Percentiles rank a stretch among this genome's conserved stretches.
Conservation (phyloP, 768 basidiomycete genomes). For the Psilocybe azurescens region DNA sequence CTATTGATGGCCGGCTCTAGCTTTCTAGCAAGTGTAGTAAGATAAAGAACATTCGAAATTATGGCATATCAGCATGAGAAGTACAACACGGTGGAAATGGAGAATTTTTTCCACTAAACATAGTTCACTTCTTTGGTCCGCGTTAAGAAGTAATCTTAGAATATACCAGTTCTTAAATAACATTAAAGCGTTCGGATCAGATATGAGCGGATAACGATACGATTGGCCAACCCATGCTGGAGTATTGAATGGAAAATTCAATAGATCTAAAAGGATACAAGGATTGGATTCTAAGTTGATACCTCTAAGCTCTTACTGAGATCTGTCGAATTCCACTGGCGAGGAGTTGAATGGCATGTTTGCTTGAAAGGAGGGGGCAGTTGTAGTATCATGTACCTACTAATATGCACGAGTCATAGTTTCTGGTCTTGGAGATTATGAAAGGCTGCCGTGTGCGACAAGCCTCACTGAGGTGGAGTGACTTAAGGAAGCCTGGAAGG, state of each 20-base stretch:
- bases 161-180: background rate
- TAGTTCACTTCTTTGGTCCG: slow-evolving; percentile 10
- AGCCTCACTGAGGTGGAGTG: too few relatives aligned
- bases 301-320: too few relatives aligned
- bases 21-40: background rate
- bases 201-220: background rate
- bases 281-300: too few relatives aligned
- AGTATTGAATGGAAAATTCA: background rate
- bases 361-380: too few relatives aligned
- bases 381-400: too few relatives aligned
- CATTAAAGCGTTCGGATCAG: background rate
- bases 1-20: background rate
- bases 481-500: background rate
- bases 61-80: slow-evolving; percentile 9
- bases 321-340: too few relatives aligned
- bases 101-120: slow-evolving; percentile 7
- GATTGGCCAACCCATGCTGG: background rate
- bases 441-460: background rate
- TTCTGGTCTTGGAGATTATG: background rate
- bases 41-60: slow-evolving; percentile 5
- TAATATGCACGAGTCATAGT: too few relatives aligned
- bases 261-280: background rate
- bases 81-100: slow-evolving; percentile 1
- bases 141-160: slow-evolving; percentile 11
- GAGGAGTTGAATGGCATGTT: too few relatives aligned